These are phyloP conservation scores for Lasiodiplodia sp. DNA, from an alignment of 2,329 filamentous ascomycete genomes.

Conservation along the genomic window DNA sequence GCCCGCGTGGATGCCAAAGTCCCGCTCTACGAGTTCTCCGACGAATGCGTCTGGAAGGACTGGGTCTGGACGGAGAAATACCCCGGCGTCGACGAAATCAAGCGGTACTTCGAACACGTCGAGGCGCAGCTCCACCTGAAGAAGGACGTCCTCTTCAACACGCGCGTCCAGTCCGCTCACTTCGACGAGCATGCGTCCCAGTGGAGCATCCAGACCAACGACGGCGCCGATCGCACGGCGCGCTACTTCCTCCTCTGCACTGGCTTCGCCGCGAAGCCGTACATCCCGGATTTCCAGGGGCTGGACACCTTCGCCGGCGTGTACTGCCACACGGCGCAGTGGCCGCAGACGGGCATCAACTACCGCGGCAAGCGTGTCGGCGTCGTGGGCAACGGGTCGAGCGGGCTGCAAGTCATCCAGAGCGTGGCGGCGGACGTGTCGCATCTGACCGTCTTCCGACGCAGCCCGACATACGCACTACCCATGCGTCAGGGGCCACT, in stretches of 20 bases:
- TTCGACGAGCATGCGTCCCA: slow-evolving; percentile 58
- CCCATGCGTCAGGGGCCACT: slow-evolving; percentile 65
- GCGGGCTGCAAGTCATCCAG: slow-evolving; percentile 70
- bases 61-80: slow-evolving; percentile 66
- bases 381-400: slow-evolving; percentile 70
- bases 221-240: slow-evolving; percentile 59
- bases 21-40: slow-evolving; percentile 58
- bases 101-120: slow-evolving; percentile 66
- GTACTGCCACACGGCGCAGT: slow-evolving; percentile 67
- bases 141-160: slow-evolving; percentile 65
- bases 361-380: slow-evolving; percentile 67
- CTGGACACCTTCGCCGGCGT: slow-evolving; percentile 67
- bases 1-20: slow-evolving; percentile 56
- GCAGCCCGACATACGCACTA: slow-evolving; percentile 70
- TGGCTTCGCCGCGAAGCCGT: slow-evolving; percentile 67
- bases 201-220: slow-evolving; percentile 61
- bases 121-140: slow-evolving; percentile 63
- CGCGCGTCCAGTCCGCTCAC: slow-evolving; percentile 59
- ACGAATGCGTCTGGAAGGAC: slow-evolving; percentile 57
- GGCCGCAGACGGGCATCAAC: slow-evolving; percentile 64
- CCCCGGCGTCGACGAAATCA: slow-evolving; percentile 60
- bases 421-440: slow-evolving; percentile 63
- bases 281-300: slow-evolving; percentile 67
- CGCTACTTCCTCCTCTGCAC: slow-evolving; percentile 62
- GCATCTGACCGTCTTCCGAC: slow-evolving; percentile 66